Percentiles rank a stretch among this genome's conserved stretches.
Conservation (phyloP, 2,329 filamentous ascomycete genomes). For the Ascochyta pisi region DNA sequence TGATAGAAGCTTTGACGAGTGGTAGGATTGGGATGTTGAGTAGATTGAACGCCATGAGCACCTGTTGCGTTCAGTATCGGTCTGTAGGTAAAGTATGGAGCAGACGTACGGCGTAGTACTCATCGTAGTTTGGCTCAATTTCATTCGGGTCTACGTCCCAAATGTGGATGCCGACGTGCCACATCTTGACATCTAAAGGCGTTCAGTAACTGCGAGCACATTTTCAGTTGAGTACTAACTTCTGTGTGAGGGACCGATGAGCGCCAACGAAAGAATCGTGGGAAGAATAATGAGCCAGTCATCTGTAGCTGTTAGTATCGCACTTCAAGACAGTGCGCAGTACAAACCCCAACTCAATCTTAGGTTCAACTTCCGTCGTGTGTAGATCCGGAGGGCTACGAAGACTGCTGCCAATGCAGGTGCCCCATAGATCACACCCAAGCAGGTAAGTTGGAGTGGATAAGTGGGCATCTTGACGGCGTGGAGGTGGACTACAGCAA, state of each 20-base stretch:
- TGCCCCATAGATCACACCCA: constrained; percentile 47
- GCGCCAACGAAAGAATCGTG: constrained; percentile 44
- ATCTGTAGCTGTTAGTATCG: constrained; percentile 31
- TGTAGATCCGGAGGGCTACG: constrained; percentile 47
- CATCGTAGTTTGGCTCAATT: constrained; percentile 47
- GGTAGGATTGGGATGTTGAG: constrained; percentile 51
- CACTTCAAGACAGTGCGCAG: not conserved
- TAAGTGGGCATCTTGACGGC: constrained; percentile 47
- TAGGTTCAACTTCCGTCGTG: constrained; percentile 46
- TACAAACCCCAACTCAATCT: constrained; percentile 46
- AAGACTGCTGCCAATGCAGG: constrained; percentile 44
- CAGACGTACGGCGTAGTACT: constrained; percentile 42
- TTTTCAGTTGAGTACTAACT: constrained; percentile 30
- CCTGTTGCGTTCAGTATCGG: constrained; percentile 28
- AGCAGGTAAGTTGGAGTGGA: constrained; percentile 48
- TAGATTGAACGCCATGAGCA: constrained; percentile 48
- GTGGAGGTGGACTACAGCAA: constrained; percentile 19
- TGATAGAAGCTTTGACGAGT: constrained; percentile 51
- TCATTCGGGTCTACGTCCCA: constrained; percentile 44
- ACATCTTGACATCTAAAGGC: constrained; percentile 45
- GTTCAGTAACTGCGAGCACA: not conserved
- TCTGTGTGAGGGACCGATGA: constrained; percentile 47
- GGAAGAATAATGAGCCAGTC: constrained; percentile 50
- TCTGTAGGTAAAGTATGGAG: not conserved
- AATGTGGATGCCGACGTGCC: constrained; percentile 48